A percentile compares a stretch with the other conserved stretches of the same genome.
Evolutionary conservation across 164 flowering plant species (phyloP).

Genomic region (Magnolia sinica): DNA sequence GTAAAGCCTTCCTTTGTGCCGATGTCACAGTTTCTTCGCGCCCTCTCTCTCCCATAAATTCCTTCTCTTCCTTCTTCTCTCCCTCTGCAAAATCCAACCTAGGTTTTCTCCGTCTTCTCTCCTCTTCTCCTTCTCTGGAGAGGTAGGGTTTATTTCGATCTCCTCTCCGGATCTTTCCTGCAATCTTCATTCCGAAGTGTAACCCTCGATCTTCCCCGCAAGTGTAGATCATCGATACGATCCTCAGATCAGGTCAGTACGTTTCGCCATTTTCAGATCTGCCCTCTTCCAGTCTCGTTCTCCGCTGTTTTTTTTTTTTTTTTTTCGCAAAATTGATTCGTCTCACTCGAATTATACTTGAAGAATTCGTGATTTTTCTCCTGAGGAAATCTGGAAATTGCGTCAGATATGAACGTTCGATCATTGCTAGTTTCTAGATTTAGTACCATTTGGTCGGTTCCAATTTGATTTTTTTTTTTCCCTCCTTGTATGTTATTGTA

Average conservation of each 20-base stretch:
- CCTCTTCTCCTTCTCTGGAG: background rate
- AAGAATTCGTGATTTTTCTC: background rate
- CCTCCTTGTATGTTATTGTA: background rate
- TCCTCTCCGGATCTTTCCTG: too few relatives aligned
- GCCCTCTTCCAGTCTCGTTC: background rate
- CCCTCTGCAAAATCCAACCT: background rate
- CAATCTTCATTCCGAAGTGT: background rate
- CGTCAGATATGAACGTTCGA: background rate
- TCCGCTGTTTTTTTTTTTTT: background rate
- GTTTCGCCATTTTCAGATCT: background rate
- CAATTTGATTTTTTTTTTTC: background rate
- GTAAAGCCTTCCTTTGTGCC: too few relatives aligned
- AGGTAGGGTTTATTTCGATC: too few relatives aligned
- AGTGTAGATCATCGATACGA: background rate
- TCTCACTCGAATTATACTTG: background rate
- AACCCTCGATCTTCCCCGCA: background rate
- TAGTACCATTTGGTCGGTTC: background rate
- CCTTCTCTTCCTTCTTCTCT: background rate
- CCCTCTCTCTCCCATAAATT: background rate
- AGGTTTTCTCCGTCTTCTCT: background rate
- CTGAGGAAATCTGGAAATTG: background rate
- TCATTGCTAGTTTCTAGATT: background rate
- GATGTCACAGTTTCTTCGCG: too few relatives aligned
- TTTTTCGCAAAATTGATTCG: background rate
- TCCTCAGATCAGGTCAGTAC: background rate